These are phyloP conservation scores for Eucalyptus shirleyi DNA, from an alignment of 345 rosid species.

Conservation along the genomic window DNA sequence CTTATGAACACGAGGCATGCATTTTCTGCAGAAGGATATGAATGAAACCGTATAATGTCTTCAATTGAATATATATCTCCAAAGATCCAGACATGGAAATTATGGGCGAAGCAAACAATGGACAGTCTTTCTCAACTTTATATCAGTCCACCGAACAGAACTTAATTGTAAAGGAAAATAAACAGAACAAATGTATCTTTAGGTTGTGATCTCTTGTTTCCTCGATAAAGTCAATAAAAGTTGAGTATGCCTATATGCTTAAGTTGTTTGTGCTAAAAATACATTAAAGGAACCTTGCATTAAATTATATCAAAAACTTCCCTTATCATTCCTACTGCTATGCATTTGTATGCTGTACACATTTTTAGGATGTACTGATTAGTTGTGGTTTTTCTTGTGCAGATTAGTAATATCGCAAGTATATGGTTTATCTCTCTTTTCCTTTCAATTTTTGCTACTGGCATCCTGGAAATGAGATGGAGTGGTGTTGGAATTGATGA, in stretches of 20 bases:
- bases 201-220: neutral
- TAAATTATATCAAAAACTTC: neutral
- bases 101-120: neutral
- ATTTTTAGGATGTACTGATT: neutral
- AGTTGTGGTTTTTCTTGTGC: neutral
- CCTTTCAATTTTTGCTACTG: conserved; percentile 84
- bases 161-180: neutral
- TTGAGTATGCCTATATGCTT: neutral
- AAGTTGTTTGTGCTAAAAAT: neutral
- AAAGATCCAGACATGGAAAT: neutral
- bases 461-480: conserved; percentile 91
- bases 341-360: neutral
- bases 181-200: neutral
- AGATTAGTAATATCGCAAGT: conserved; percentile 87
- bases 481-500: conserved; percentile 91
- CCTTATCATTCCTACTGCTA: neutral
- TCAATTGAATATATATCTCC: neutral
- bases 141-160: neutral
- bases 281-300: neutral
- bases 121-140: neutral
- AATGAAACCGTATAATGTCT: neutral
- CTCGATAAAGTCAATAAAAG: neutral
- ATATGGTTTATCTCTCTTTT: conserved; percentile 87
- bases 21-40: neutral
- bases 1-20: neutral